Evolutionary conservation across 2,329 filamentous ascomycete genomes (phyloP), one percentile per base, ranked within the genome.

Genomic region (Myotisia sp.): DNA sequence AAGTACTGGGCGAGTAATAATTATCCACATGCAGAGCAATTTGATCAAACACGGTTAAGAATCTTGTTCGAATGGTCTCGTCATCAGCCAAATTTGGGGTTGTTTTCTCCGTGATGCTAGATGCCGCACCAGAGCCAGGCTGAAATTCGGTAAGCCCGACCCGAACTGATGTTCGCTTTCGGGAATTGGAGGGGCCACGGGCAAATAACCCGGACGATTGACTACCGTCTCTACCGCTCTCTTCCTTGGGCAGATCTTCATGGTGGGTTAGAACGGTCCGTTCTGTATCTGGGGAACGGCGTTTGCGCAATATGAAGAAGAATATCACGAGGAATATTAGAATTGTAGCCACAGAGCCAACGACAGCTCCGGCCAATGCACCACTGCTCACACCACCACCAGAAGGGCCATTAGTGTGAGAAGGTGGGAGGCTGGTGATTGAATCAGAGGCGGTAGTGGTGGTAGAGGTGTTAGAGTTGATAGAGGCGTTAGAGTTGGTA

Each of bases 21-120:
- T 58, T 58, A 14, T 59, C 55, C 16, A 57, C 43, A 36, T 59
- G 55, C 1, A 55, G 42, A 24, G 46, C 42, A 14, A 51, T 48
- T 31, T 53, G 52, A 24, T 57, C 53, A 37, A 54, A 50, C 1
- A 59, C 30, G 1, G 47, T 48, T 27, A 49, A 45, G 13, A 55
- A 43, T 4, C 44, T 41, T 5, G 22, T 37, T 5, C 33, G 39
- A 2, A 57, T 42, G 0, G 45, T 45, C 4, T 44, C 39, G 30
- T 58, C 54, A 23, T 56, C 55, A 2, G 49, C 48, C 5, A 50
- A 45, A 10, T 49, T 44, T 3, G 54, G 50, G 6, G 50, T 42
- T 26, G 47, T 43, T 33, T 20, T 12, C 32, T 21, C 18, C 35
- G 39, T 35, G 26, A 26, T 26, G 19, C 16, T 13, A 8, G 32